Conservation (phyloP, 805 yeast genomes). For the Kuraishia borneana region DNA sequence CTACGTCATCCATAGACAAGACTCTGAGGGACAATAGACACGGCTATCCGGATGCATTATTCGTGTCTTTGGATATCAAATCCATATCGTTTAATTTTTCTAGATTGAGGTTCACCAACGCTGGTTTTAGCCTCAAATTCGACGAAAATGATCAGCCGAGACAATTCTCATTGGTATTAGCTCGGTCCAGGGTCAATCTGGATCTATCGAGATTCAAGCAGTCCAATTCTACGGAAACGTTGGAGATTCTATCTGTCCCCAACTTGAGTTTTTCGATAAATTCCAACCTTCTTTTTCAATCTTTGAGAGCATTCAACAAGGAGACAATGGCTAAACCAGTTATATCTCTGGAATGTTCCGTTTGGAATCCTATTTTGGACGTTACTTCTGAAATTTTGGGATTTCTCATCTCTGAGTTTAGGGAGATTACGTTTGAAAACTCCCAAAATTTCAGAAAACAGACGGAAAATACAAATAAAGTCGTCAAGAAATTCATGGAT, state of each 20-base stretch:
- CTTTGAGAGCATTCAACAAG: slow-evolving; percentile 11
- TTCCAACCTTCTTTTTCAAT: slow-evolving; percentile 25
- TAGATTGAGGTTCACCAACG: slow-evolving; percentile 11
- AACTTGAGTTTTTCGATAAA: slow-evolving; percentile 24
- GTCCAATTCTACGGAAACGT: slow-evolving; percentile 6
- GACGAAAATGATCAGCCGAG: slow-evolving; percentile 29
- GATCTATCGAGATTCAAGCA: slow-evolving; percentile 10
- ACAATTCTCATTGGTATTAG: slow-evolving; percentile 23
- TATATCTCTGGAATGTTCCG: slow-evolving; percentile 5
- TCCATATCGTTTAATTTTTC: slow-evolving; percentile 9
- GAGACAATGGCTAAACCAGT: slow-evolving; percentile 2
- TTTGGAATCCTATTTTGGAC: slow-evolving; percentile 7
- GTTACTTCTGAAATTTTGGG: slow-evolving; percentile 7
- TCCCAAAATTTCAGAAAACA: background rate
- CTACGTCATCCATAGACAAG: slow-evolving; percentile 5
- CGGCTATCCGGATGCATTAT: slow-evolving; percentile 5
- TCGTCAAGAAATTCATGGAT: background rate
- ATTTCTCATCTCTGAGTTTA: slow-evolving; percentile 3
- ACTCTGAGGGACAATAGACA: too few species aligned
- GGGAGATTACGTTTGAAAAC: background rate
- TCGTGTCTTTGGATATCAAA: slow-evolving; percentile 8
- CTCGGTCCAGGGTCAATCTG: slow-evolving; percentile 20
- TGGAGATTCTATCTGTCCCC: slow-evolving; percentile 21
- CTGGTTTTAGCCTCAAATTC: slow-evolving; percentile 36
- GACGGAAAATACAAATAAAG: background rate